phyloP scores from a whole-genome alignment of 192 early-diverging fungal species.

The Paraglomus brasilianum region DNA sequence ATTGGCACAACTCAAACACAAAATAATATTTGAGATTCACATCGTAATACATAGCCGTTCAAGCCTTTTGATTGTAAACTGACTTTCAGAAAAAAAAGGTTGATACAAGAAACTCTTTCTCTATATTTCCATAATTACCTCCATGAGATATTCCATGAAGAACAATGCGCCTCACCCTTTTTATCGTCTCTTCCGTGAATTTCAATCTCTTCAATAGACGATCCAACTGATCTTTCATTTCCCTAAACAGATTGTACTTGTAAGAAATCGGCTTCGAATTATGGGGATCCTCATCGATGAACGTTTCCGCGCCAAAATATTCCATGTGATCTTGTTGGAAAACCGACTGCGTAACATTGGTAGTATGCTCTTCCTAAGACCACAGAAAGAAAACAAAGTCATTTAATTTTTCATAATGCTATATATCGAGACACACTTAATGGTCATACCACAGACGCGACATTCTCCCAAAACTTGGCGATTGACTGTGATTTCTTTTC shows the following conservation, averaged over 20 bases:
- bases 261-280: not conserved
- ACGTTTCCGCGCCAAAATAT: constrained; percentile 15
- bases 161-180: not conserved
- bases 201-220: constrained; percentile 14
- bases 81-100: not conserved
- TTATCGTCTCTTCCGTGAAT: constrained; percentile 1
- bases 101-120: not conserved
- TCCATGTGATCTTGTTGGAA: not conserved
- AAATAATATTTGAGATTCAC: constrained; percentile 7
- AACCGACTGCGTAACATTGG: no score
- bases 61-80: not conserved
- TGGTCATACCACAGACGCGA: no score
- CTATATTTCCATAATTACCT: not conserved
- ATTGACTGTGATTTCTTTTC: no score
- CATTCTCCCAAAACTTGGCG: no score
- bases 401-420: no score
- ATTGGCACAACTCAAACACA: constrained; percentile 8
- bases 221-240: constrained; percentile 18
- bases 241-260: not conserved
- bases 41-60: constrained; percentile 18
- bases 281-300: not conserved
- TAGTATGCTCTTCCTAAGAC: no score
- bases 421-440: no score
- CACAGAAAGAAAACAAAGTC: no score
- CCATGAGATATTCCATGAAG: not conserved